Evolutionary conservation across 192 early-diverging fungal genomes (phyloP), one percentile per base, ranked within the genome.

Genomic region (Nowakowskiella sp.): DNA sequence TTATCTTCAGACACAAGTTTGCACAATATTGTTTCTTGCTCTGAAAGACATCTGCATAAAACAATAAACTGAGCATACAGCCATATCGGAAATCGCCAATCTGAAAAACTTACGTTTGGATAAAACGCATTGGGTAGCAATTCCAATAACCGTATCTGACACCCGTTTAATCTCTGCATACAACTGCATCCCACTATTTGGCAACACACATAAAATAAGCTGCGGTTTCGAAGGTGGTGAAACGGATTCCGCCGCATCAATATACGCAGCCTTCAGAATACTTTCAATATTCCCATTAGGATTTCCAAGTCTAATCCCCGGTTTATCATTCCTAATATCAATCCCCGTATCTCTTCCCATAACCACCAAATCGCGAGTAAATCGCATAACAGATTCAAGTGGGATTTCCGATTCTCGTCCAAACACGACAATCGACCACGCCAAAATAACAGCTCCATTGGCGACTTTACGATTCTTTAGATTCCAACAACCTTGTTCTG

Each of bases 1-100:
- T 89, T 31, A 88, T 72, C 72, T 89, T 89, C n/a, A 89, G 65
- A 34, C 75, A 85, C 10, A 89, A 73, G 49, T 89, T 89, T n/a
- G 87, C 87, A 47, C 82, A 85, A 70, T 89, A 89, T 64, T 88
- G 86, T 30, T 66, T 62, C 56, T 78, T 82, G 9, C 77, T 64
- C 19, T 62, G 47, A 31, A 59, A 50, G 30, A 82, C 70, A 44
- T 87, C 46, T 45, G 29, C 36, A 44, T 26, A 23, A 39, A 39
- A 19, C 13, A 19, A 39, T 13, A 39, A 19, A 39, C 13, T 39
- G 13, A 13, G 19, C 13, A 39, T 13, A 13, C 19, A 13, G 36
- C 19, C 46, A 7, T 46, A 16, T 32, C 50, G 34, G 9, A 24
- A 7, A 44, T 6, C 8, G 9, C 50, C n/a, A 9, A 19, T 7